A percentile compares a stretch with the other conserved stretches of the same genome.
These are phyloP conservation scores for Cinchona pubescens DNA, from an alignment of 257 asterid species.

Conservation along the genomic window DNA sequence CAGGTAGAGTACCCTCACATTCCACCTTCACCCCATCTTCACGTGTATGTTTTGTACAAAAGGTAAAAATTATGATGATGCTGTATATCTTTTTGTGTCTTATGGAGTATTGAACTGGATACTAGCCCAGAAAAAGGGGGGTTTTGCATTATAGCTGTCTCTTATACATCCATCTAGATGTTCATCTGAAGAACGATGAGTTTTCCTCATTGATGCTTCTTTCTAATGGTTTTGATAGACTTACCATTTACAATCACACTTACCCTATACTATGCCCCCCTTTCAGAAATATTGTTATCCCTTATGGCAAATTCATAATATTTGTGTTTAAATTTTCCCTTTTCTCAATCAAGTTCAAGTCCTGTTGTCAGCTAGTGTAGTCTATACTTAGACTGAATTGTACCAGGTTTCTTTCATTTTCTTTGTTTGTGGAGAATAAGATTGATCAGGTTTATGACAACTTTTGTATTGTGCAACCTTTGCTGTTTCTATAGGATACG, in stretches of 20 bases:
- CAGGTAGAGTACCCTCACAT: conserved; percentile 47
- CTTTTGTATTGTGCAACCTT: not conserved
- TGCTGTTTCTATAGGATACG: not conserved
- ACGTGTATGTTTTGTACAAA: not conserved
- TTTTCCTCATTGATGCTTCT: not conserved
- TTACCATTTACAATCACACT: not conserved
- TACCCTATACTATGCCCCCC: not conserved
- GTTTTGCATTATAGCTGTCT: no score
- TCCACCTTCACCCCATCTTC: conserved; percentile 11
- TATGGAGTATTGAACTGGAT: not conserved
- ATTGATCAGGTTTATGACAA: not conserved
- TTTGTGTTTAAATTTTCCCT: not conserved
- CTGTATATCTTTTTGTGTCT: not conserved
- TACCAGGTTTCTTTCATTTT: not conserved
- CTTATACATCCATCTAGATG: no score
- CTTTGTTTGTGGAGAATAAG: not conserved
- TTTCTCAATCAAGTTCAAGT: not conserved
- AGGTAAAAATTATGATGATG: not conserved
- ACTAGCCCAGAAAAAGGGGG: not conserved
- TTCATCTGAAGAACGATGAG: not conserved
- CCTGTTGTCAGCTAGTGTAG: not conserved
- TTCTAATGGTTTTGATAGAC: not conserved
- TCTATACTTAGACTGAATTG: not conserved
- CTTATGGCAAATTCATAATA: not conserved
- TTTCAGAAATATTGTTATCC: not conserved